Conservation (phyloP, 805 yeast species). For the Candida coleopterorum region DNA sequence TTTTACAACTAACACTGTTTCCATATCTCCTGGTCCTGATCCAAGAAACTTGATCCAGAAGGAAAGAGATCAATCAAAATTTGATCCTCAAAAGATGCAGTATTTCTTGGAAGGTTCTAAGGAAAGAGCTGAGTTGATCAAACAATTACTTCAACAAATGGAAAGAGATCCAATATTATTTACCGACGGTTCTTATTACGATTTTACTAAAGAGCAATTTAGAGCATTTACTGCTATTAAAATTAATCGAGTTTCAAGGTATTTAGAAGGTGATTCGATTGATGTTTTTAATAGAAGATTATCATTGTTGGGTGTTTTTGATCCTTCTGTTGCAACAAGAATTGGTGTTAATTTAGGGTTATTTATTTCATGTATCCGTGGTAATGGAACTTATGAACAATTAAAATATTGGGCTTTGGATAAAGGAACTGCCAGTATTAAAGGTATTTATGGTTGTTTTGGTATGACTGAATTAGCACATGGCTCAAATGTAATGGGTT, state of each 20-base stretch:
- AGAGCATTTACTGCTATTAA: conserved; percentile 57
- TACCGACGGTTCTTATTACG: conserved; percentile 52
- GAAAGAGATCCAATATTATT: conserved; percentile 65
- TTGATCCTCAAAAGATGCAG: conserved; percentile 36
- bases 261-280: conserved; percentile 48
- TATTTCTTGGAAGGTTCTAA: conserved; percentile 37
- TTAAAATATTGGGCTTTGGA: conserved; percentile 75
- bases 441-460: conserved; percentile 59
- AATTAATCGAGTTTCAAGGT: conserved; percentile 56
- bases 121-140: conserved; percentile 43
- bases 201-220: conserved; percentile 49
- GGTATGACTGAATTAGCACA: conserved; percentile 66
- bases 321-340: conserved; percentile 78
- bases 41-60: conserved; percentile 26
- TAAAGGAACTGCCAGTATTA: conserved; percentile 56
- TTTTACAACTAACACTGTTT: conserved; percentile 12
- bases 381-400: conserved; percentile 85
- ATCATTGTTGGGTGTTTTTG: conserved; percentile 57
- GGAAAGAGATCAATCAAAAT: conserved; percentile 30
- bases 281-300: conserved; percentile 55
- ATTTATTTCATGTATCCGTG: conserved; percentile 74
- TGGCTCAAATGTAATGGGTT: conserved; percentile 55
- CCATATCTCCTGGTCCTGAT: conserved; percentile 22
- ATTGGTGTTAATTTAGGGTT: conserved; percentile 85
- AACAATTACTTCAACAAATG: conserved; percentile 49